Evolutionary conservation across 2,329 filamentous ascomycete genomes (phyloP).

Genomic region (Colletotrichum musae): DNA sequence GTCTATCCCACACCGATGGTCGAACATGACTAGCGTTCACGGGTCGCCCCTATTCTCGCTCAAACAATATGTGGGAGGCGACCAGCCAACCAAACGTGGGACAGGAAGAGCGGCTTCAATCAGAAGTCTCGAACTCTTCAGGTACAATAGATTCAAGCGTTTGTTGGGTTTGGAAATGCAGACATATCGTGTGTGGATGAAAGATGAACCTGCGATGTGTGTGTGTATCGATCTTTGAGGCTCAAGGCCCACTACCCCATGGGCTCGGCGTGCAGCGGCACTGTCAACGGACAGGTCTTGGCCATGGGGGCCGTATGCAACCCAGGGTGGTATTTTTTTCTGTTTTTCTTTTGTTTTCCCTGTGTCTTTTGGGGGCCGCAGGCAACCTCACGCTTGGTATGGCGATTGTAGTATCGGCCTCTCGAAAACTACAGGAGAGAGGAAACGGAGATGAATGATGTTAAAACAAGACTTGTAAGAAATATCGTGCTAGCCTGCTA

Average conservation of each 20-base stretch:
- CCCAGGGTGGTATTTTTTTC: background rate
- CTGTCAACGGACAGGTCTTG: background rate
- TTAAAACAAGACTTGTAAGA: background rate
- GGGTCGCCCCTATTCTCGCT: background rate
- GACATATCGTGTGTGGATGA: background rate
- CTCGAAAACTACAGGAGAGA: no score
- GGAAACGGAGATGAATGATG: background rate
- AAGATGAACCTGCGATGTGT: background rate
- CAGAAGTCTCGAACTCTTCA: no score
- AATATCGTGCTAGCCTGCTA: background rate
- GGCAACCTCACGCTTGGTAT: background rate
- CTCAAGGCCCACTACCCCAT: background rate
- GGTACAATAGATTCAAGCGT: background rate
- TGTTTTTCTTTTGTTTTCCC: no score
- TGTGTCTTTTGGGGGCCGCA: background rate
- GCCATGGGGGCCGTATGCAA: background rate
- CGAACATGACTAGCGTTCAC: background rate
- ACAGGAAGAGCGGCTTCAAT: no score
- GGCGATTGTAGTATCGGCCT: no score
- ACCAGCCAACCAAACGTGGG: background rate
- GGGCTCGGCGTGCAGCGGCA: background rate
- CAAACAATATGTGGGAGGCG: background rate
- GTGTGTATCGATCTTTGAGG: background rate
- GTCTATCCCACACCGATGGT: background rate
- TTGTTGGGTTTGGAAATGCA: background rate